A percentile compares a stretch with the other conserved stretches of the same genome.
These are phyloP conservation scores for Pestalotiopsis fici DNA, from an alignment of 2,329 filamentous ascomycete genomes.

Conservation along the genomic window DNA sequence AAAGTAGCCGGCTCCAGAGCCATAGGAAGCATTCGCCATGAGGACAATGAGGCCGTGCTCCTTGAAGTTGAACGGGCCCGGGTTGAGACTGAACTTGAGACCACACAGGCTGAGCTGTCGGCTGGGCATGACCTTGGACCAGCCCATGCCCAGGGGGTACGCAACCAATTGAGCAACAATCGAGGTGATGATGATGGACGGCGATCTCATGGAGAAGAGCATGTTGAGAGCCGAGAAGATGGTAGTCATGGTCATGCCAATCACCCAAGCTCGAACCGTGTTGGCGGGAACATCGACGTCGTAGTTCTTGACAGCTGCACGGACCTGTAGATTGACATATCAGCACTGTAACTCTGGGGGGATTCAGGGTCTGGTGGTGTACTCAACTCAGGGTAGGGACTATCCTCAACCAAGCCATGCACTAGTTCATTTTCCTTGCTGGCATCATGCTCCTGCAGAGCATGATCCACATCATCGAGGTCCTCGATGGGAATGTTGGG, in stretches of 20 bases:
- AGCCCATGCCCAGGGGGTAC: slow-evolving; percentile 46
- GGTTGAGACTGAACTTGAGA: slow-evolving; percentile 31
- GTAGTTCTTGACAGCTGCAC: slow-evolving; percentile 58
- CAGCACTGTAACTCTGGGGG: background rate
- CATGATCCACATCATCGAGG: slow-evolving; percentile 50
- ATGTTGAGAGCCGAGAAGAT: slow-evolving; percentile 62
- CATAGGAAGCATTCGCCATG: slow-evolving; percentile 51
- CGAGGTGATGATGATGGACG: slow-evolving; percentile 61
- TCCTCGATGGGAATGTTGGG: slow-evolving; percentile 56
- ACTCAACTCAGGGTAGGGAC: slow-evolving; percentile 66
- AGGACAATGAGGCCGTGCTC: slow-evolving; percentile 50
- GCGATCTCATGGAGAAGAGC: slow-evolving; percentile 61
- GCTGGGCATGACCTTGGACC: slow-evolving; percentile 8
- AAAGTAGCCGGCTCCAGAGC: slow-evolving; percentile 36
- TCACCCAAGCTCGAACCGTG: slow-evolving; percentile 65
- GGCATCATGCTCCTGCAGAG: slow-evolving; percentile 41
- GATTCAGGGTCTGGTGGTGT: background rate
- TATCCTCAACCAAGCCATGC: slow-evolving; percentile 61
- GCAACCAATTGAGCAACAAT: slow-evolving; percentile 64
- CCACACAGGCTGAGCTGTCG: background rate
- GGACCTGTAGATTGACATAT: slow-evolving; percentile 28
- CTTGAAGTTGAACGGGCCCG: slow-evolving; percentile 46
- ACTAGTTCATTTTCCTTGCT: slow-evolving; percentile 47
- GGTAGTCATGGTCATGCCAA: slow-evolving; percentile 62
- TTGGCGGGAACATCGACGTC: slow-evolving; percentile 59